Evolutionary conservation across 768 basidiomycete genomes (phyloP).

Genomic region (Mycena vulgaris): DNA sequence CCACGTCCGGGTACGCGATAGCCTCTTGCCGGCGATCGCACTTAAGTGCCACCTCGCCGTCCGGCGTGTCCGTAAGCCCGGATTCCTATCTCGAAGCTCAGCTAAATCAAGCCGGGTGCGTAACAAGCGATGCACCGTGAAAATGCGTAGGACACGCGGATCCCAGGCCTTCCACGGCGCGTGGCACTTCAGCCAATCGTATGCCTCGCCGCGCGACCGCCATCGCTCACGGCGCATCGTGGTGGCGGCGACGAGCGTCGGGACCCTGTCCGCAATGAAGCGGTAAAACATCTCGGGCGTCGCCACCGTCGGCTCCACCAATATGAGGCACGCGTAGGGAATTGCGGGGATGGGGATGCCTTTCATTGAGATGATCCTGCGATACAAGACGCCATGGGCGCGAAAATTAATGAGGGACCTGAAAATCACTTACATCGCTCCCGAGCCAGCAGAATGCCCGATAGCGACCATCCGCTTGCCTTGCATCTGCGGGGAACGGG

Average conservation of each 20-base stretch:
- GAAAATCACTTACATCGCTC: constrained; percentile 46
- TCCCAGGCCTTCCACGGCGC: constrained; percentile 52
- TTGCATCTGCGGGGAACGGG: constrained; percentile 36
- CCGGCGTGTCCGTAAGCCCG: constrained; percentile 33
- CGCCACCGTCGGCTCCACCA: constrained; percentile 53
- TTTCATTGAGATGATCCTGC: constrained; percentile 39
- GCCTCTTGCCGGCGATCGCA: constrained; percentile 64
- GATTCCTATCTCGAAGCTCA: constrained; percentile 26
- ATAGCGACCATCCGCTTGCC: constrained; percentile 47
- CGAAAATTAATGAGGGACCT: background rate
- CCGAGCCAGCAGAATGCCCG: constrained; percentile 41
- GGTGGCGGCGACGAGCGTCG: constrained; percentile 38
- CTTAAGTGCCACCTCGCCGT: constrained; percentile 54
- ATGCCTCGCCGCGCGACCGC: constrained; percentile 46
- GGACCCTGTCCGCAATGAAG: constrained; percentile 36
- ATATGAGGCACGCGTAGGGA: constrained; percentile 46
- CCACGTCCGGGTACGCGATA: constrained; percentile 59
- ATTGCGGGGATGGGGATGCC: background rate
- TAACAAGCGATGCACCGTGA: constrained; percentile 42
- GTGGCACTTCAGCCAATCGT: constrained; percentile 41
- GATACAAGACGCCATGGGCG: constrained; percentile 5
- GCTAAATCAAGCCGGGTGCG: background rate
- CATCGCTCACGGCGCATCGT: constrained; percentile 46
- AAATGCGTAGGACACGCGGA: constrained; percentile 45
- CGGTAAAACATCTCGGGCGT: constrained; percentile 44